Evolutionary conservation across 306 rosid genomes (phyloP).

Genomic region (Aeschynomene evenia): DNA sequence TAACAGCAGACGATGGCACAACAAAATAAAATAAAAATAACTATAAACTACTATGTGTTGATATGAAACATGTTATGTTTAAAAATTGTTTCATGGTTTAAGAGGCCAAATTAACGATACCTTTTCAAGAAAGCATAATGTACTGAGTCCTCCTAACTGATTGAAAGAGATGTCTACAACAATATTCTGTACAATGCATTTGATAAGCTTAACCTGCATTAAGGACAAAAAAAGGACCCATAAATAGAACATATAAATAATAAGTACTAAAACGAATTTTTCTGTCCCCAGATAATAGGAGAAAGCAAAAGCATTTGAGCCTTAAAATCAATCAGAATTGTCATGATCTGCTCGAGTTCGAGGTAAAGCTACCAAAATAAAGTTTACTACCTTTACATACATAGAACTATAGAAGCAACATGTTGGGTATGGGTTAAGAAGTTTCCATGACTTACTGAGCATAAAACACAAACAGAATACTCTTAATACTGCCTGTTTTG

Average conservation of each 20-base stretch:
- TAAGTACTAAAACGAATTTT: background rate
- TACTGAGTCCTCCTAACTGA: constrained; percentile 91
- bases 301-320: background rate
- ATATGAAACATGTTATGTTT: background rate
- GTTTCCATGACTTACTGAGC: constrained; percentile 4
- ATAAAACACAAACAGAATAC: constrained; percentile 16
- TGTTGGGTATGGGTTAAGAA: background rate
- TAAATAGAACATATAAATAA: background rate
- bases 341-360: background rate
- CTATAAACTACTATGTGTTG: background rate
- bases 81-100: background rate
- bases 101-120: constrained; percentile 39
- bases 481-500: constrained; percentile 15
- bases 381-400: background rate
- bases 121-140: constrained; percentile 88
- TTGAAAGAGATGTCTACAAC: constrained; percentile 91
- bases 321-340: constrained; percentile 18
- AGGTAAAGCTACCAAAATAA: constrained; percentile 25
- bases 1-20: constrained; percentile 20
- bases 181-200: constrained; percentile 79
- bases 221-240: constrained; percentile 16
- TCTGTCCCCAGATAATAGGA: background rate
- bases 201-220: constrained; percentile 89
- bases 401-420: constrained; percentile 11
- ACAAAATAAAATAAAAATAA: constrained; percentile 6